These are phyloP conservation scores for Catharanthus roseus DNA, from an alignment of 257 asterid species.

Conservation along the genomic window DNA sequence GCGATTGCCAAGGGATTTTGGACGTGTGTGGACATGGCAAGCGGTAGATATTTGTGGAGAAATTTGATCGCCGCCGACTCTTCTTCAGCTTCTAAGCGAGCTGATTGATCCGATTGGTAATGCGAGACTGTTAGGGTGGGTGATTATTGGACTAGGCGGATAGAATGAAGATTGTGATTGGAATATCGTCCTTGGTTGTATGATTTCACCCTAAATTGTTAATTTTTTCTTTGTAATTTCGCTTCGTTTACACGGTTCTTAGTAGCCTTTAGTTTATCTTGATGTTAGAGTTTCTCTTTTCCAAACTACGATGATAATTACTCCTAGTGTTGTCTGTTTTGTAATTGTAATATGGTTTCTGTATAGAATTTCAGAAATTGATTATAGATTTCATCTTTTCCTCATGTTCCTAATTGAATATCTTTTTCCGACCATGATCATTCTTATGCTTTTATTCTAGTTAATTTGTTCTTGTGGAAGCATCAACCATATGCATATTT, in stretches of 20 bases:
- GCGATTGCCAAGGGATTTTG: constrained; percentile 61
- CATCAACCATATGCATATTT: background rate
- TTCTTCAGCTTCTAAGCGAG: constrained; percentile 27
- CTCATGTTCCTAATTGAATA: no score
- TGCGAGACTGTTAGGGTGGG: background rate
- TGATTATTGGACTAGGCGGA: background rate
- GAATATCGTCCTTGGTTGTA: background rate
- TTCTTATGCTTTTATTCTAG: background rate
- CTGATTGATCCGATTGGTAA: constrained; percentile 40
- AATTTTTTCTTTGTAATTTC: constrained; percentile 1
- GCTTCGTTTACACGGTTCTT: background rate
- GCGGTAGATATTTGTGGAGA: constrained; percentile 87
- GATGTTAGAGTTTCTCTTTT: background rate
- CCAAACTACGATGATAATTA: background rate
- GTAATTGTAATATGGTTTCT: background rate
- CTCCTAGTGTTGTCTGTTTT: background rate
- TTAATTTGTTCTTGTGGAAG: background rate
- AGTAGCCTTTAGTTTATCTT: background rate
- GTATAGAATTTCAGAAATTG: constrained; percentile 1
- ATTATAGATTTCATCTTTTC: no score
- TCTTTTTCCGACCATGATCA: background rate
- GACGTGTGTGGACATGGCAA: constrained; percentile 86
- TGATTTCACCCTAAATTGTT: background rate
- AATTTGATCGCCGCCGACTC: constrained; percentile 47
- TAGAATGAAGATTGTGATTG: background rate